A percentile compares a stretch with the other conserved stretches of the same genome.
Evolutionary conservation across 306 rosid species (phyloP).

Genomic region (Quercus agrifolia): DNA sequence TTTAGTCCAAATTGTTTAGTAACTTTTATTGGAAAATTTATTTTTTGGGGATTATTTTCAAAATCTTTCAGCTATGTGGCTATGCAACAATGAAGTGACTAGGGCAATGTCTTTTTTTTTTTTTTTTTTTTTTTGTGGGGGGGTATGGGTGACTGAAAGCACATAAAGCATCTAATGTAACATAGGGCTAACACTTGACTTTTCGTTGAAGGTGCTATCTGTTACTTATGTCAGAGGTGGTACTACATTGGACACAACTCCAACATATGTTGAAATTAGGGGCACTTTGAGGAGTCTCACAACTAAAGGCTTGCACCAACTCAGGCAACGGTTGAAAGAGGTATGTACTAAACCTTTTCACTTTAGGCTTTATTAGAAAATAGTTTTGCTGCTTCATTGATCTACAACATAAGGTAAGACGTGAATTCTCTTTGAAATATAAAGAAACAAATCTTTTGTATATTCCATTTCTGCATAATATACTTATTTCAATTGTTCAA

Average conservation of each 20-base stretch:
- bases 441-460: neutral
- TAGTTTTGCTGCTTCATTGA: neutral
- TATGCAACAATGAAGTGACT: neutral
- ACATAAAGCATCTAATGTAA: neutral
- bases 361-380: neutral
- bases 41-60: neutral
- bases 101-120: no score
- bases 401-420: neutral
- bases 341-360: conserved; percentile 23
- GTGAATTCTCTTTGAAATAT: neutral
- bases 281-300: conserved; percentile 72
- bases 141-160: neutral
- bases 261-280: conserved; percentile 54
- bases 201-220: conserved; percentile 50
- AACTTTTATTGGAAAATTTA: neutral
- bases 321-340: conserved; percentile 57
- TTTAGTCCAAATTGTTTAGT: neutral
- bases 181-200: conserved; percentile 7
- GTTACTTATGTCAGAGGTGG: conserved; percentile 58
- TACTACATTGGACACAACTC: conserved; percentile 49
- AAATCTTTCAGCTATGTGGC: conserved; percentile 14
- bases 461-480: neutral
- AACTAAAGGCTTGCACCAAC: conserved; percentile 53
- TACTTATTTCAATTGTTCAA: neutral
- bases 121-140: no score